Evolutionary conservation across 1,139 yeast species (phyloP).

Genomic region (Scheffersomyces insectosa): DNA sequence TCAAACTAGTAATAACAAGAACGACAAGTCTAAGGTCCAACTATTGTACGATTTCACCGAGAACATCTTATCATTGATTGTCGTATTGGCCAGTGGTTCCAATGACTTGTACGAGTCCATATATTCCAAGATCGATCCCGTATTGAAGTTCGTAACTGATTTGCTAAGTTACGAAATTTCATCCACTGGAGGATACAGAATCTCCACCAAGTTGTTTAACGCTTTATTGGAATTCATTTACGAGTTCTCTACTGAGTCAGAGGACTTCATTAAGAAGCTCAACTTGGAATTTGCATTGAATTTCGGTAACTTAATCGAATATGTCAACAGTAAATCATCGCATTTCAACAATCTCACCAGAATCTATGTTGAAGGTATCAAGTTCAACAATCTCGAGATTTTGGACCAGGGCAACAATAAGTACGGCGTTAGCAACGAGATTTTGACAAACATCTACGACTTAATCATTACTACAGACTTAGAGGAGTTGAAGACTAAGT

Average conservation of each 20-base stretch:
- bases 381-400: constrained; percentile 58
- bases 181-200: constrained; percentile 27
- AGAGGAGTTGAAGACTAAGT: constrained; percentile 32
- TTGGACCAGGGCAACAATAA: constrained; percentile 18
- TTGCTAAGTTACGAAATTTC: constrained; percentile 34
- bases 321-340: constrained; percentile 14
- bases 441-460: constrained; percentile 27
- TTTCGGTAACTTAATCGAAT: constrained; percentile 18
- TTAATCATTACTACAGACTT: constrained; percentile 45
- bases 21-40: constrained; percentile 45
- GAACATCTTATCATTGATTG: constrained; percentile 67
- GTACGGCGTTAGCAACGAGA: constrained; percentile 21
- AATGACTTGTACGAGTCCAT: constrained; percentile 60
- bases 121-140: constrained; percentile 41
- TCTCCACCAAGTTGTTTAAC: constrained; percentile 48
- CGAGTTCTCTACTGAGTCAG: constrained; percentile 66
- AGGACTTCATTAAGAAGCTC: constrained; percentile 50
- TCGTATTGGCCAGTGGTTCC: constrained; percentile 66
- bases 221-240: constrained; percentile 61
- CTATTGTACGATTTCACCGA: constrained; percentile 69
- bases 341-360: constrained; percentile 40
- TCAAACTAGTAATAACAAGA: constrained; percentile 18
- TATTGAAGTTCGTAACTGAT: constrained; percentile 44
- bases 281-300: constrained; percentile 22
- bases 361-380: constrained; percentile 59